Base-by-base conservation (phyloP, 2,329 filamentous ascomycete species). In the Keithomyces neogunnii region DNA sequence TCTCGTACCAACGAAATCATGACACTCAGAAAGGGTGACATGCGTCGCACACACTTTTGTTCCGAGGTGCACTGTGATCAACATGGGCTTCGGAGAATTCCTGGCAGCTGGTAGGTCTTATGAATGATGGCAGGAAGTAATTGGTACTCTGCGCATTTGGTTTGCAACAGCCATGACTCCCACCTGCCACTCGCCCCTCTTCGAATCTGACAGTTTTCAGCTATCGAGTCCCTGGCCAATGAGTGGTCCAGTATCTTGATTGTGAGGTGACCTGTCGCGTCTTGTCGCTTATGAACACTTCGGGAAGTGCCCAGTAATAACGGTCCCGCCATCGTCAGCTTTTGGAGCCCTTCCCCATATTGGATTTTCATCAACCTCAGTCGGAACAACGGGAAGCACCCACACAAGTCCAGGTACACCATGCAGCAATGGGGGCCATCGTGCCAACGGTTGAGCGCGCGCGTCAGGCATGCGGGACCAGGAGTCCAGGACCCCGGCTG, bases 251-350 rank as follows among this genome's bases (percentile, higher is more conserved):
- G 11, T 11, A 29, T 44, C 8, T 44, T 10, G 26, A 45, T 36
- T 38, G 40, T 5, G 6, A 50, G 26, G 31, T 45, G 48, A 33
- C 30, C 35, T 38, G 13, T 33, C 26, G 49, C 35, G 19, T 39
- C 26, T 29, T 5, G 39, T 48, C 40, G 28, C 31, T 38, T 26
- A 35, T 39, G 49, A 28, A 51, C 39, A 28, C 31, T 32, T 47
- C 45, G 13, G 49, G 49, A 40, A 51, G 38, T 45, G 31, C 19
- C 50, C 50, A 39, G 45, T 38, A 19, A 47, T 38, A 28, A 19
- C 19, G 19, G 19, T 19, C 19, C 19, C 19, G 19, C 35, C 42
- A 43, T 30, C 47, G 42, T 52, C 51, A 49, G 44, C 36, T 47
- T 11, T 8, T 44, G 40, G 40, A 28, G 9, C 40, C 30, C 30